Base-by-base conservation (phyloP, 2,329 filamentous ascomycete species). In the Huntiella abstrusa region DNA sequence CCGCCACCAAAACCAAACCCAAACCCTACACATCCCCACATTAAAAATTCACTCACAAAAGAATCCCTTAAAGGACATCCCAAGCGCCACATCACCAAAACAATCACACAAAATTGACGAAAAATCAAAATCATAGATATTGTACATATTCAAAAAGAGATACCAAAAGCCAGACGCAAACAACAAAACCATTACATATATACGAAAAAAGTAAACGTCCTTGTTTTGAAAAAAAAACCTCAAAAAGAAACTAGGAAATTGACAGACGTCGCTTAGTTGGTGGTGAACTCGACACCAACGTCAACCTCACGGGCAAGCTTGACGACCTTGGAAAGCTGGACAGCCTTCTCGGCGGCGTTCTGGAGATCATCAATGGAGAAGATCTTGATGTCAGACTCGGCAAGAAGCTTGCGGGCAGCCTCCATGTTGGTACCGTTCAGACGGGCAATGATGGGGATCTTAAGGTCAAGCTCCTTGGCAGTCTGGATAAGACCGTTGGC, bases 291-390 rank as follows among this genome's bases (percentile, higher is more conserved):
- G 57, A 96, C 88, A 57, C 87, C 88, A 54, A 96, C 88, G 59
- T 96, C 91, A 59, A 95, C 95, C 57, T 95, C 87, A 58, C 88
- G 83, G 57, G 91, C 83, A 79, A 94, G 83, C 80, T 96, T 96
- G 58, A 98, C 91, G 55, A 98, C 83, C 77, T 95, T 96, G 58
- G 86, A 95, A 66, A 98, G 88, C 67, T 98, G 88, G 54, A 98
- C 91, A 28, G 87, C 83, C 75, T 93, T 96, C 76, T 96, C 91
- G 53, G 91, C 91, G 37, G 91, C 91, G 61, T 69, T 91, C 69
- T 98, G 91, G 58, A 98, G 76, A 68, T 98, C 91, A 61, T 96
- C 88, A 52, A 98, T 96, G 59, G 84, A 92, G 75, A 98, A 98
- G 67, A 98, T 98, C 80, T 98, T 98, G 60, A 98, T 77, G 57